phyloP scores from a whole-genome alignment of 1,139 yeast species.

The Kodamaea anthophila region DNA sequence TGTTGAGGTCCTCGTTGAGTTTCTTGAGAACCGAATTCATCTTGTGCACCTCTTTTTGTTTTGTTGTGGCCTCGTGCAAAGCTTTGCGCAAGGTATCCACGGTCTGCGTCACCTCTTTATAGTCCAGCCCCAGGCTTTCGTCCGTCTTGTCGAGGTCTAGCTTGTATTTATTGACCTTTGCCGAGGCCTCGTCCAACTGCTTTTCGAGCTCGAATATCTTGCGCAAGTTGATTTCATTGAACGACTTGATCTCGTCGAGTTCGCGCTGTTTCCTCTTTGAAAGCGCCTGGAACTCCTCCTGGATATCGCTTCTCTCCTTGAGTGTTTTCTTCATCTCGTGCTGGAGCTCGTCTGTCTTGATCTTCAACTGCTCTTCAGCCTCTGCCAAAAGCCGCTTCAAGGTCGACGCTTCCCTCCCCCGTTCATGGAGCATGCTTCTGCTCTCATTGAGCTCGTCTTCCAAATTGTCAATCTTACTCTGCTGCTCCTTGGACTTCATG shows the following conservation, averaged over 20 bases:
- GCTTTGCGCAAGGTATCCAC: constrained; percentile 48
- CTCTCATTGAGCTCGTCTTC: constrained; percentile 80
- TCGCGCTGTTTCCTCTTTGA: constrained; percentile 49
- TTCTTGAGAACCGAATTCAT: constrained; percentile 54
- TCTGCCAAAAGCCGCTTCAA: constrained; percentile 66
- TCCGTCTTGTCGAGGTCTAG: too few species aligned
- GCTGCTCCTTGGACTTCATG: constrained; percentile 62
- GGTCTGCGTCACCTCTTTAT: constrained; percentile 23
- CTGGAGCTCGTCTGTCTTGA: constrained; percentile 31
- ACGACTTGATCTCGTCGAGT: constrained; percentile 36
- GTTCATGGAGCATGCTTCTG: constrained; percentile 66
- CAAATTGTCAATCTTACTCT: constrained; percentile 53
- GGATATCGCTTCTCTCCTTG: constrained; percentile 58
- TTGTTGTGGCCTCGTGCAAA: constrained; percentile 43
- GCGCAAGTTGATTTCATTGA: constrained; percentile 21
- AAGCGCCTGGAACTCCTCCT: constrained; percentile 44
- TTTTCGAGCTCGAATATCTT: constrained; percentile 33
- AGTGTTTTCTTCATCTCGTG: constrained; percentile 26
- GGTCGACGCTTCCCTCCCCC: constrained; percentile 71
- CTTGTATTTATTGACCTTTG: constrained; percentile 15
- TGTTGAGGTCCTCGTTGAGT: constrained; percentile 60
- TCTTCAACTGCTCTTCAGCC: constrained; percentile 53
- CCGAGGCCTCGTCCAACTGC: constrained; percentile 30
- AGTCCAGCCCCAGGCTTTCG: constrained; percentile 17
- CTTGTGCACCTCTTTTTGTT: constrained; percentile 50